phyloP scores from a whole-genome alignment of 805 yeast species.

The Cyberlindnera veronae region DNA sequence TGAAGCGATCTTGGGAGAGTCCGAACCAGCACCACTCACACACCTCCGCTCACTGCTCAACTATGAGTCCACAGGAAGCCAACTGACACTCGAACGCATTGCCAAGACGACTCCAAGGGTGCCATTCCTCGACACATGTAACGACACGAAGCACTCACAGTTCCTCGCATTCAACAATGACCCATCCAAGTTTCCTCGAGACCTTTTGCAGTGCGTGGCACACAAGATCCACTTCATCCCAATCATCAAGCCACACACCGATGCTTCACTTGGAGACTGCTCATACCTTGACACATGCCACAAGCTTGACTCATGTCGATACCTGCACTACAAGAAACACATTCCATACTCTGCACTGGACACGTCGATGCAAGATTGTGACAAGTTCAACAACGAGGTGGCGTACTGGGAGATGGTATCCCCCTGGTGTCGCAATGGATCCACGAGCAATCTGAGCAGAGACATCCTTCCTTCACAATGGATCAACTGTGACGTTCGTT shows the following conservation, averaged over 20 bases:
- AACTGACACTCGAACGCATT: slow-evolving; percentile 39
- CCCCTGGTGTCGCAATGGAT: slow-evolving; percentile 33
- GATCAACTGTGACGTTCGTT: slow-evolving; percentile 81
- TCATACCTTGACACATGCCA: slow-evolving; percentile 94
- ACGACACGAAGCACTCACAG: slow-evolving; percentile 28
- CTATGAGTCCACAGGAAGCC: slow-evolving; percentile 38
- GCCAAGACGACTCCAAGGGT: slow-evolving; percentile 34
- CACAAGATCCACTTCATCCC: slow-evolving; percentile 51
- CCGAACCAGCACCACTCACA: slow-evolving; percentile 9
- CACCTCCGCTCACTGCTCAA: slow-evolving; percentile 21
- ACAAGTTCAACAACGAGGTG: slow-evolving; percentile 21
- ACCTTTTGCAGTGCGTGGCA: slow-evolving; percentile 21
- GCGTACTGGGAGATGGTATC: slow-evolving; percentile 24
- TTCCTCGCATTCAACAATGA: slow-evolving; percentile 24
- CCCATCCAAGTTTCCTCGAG: slow-evolving; percentile 30
- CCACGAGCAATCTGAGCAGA: slow-evolving; percentile 34
- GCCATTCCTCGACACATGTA: slow-evolving; percentile 52
- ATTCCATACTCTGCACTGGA: slow-evolving; percentile 32
- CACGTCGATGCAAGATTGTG: slow-evolving; percentile 20
- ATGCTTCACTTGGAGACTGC: slow-evolving; percentile 76
- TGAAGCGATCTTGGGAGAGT: slow-evolving; percentile 1
- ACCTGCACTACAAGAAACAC: slow-evolving; percentile 65
- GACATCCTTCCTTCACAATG: slow-evolving; percentile 62
- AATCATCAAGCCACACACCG: slow-evolving; percentile 59
- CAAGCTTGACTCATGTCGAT: slow-evolving; percentile 74